These are phyloP conservation scores for Pleurotus giganteus DNA, from an alignment of 768 basidiomycete genomes.

Conservation along the genomic window DNA sequence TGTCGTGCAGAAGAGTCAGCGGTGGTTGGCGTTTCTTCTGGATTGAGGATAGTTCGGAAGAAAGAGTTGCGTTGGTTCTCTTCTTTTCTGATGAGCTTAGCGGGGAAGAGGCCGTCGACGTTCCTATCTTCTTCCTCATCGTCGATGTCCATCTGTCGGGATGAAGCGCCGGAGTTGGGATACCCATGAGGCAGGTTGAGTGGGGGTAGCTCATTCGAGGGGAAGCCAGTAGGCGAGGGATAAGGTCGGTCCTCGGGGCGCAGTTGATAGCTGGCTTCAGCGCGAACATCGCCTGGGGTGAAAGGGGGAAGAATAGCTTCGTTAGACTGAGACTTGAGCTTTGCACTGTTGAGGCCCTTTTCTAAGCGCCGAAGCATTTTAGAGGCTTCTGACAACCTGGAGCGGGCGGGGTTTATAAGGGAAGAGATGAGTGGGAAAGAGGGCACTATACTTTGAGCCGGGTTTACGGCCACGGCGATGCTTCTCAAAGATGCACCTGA, in stretches of 20 bases:
- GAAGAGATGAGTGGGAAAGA: slow-evolving; percentile 11
- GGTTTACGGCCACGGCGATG: slow-evolving; percentile 87
- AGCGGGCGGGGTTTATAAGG: slow-evolving; percentile 14
- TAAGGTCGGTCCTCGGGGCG: slow-evolving; percentile 32
- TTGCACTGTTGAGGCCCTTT: slow-evolving; percentile 76
- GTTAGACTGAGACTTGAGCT: slow-evolving; percentile 61
- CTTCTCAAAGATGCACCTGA: slow-evolving; percentile 83
- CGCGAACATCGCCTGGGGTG: slow-evolving; percentile 26
- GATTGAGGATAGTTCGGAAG: slow-evolving; percentile 82
- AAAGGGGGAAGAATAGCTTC: slow-evolving; percentile 29
- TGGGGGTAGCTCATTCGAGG: slow-evolving; percentile 47
- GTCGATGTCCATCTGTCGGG: slow-evolving; percentile 47
- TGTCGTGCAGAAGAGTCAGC: slow-evolving; percentile 31
- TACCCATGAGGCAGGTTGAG: slow-evolving; percentile 41
- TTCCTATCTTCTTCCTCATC: slow-evolving; percentile 61
- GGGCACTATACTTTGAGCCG: slow-evolving; percentile 76
- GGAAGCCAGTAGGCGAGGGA: slow-evolving; percentile 35
- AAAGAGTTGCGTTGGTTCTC: slow-evolving; percentile 66
- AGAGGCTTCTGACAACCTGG: slow-evolving; percentile 81
- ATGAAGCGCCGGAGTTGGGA: slow-evolving; percentile 31
- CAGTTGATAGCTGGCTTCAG: slow-evolving; percentile 26
- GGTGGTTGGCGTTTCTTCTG: slow-evolving; percentile 47
- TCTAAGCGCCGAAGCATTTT: slow-evolving; percentile 87
- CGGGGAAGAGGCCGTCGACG: slow-evolving; percentile 70
- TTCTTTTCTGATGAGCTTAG: slow-evolving; percentile 70